Conservation (phyloP, 306 rosid genomes). For the Cucurbita pepo region DNA sequence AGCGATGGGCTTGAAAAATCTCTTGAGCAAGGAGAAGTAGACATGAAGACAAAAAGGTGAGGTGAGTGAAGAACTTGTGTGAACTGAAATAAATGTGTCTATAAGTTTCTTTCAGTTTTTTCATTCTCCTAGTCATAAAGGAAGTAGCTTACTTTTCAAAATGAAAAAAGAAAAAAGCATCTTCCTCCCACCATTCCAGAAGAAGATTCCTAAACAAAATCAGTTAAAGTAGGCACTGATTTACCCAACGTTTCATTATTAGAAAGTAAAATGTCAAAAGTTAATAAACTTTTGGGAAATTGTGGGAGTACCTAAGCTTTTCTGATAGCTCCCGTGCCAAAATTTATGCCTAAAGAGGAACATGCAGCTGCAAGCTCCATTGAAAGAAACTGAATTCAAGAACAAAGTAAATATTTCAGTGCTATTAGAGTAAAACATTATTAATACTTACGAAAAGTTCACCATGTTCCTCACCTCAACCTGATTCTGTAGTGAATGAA, state of each 20-base stretch:
- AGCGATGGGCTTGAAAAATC: not conserved
- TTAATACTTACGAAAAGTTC: not conserved
- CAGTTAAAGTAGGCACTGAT: not conserved
- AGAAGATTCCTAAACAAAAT: not conserved
- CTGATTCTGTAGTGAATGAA: slow-evolving; percentile 17
- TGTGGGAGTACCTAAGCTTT: slow-evolving; percentile 8
- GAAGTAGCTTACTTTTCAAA: not conserved
- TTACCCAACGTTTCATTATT: not conserved
- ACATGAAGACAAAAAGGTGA: not conserved
- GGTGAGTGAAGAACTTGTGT: not conserved
- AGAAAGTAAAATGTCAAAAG: slow-evolving; percentile 3
- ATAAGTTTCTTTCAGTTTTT: not conserved
- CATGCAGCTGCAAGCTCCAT: slow-evolving; percentile 24
- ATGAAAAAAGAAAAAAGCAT: not conserved
- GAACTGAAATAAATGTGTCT: not conserved
- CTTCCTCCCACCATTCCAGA: not conserved
- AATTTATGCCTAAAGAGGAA: slow-evolving; percentile 6
- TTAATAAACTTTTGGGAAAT: not conserved
- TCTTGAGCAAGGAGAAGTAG: not conserved
- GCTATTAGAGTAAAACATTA: not conserved
- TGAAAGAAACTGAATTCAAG: slow-evolving; percentile 22
- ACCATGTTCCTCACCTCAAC: slow-evolving; percentile 17
- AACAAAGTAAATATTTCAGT: not conserved
- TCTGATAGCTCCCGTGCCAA: not conserved
- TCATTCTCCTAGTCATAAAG: not conserved